Conservation (phyloP, 140 eudicot species). For the Artemisia princeps region DNA sequence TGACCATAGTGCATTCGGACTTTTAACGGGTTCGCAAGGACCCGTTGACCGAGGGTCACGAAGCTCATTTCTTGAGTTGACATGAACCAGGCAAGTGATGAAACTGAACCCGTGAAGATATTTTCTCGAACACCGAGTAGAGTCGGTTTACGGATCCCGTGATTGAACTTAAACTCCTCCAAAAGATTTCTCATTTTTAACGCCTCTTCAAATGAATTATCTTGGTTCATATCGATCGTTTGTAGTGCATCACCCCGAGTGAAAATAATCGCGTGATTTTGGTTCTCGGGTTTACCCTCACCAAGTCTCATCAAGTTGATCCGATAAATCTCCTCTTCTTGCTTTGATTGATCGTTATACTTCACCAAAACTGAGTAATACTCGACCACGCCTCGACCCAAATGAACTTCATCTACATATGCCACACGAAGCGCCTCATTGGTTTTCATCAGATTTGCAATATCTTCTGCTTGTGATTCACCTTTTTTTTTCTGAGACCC, state of each 20-base stretch:
- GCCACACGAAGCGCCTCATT: conserved; percentile 96
- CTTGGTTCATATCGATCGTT: conserved; percentile 94
- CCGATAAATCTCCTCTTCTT: conserved; percentile 77
- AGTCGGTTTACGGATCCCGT: conserved; percentile 85
- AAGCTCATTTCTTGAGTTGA: conserved; percentile 93
- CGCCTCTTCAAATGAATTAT: conserved; percentile 82
- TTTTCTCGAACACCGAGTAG: conserved; percentile 89
- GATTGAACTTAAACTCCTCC: conserved; percentile 58
- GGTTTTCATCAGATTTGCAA: conserved; percentile 59
- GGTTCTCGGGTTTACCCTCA: conserved; percentile 96
- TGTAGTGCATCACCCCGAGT: conserved; percentile 91
- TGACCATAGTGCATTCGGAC: conserved; percentile 98
- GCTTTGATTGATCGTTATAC: conserved; percentile 48
- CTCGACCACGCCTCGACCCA: conserved; percentile 56
- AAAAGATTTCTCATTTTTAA: conserved; percentile 78
- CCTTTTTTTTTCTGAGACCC: conserved; percentile 63
- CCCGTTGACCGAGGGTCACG: conserved; percentile 89
- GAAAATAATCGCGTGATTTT: conserved; percentile 85
- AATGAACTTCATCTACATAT: conserved; percentile 69
- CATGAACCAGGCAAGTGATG: conserved; percentile 96
- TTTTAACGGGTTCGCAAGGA: conserved; percentile 83
- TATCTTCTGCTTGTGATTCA: conserved; percentile 78
- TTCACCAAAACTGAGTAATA: conserved; percentile 81
- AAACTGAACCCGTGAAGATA: conserved; percentile 87
- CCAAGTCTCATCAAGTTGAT: conserved; percentile 76